Evolutionary conservation across 2,329 filamentous ascomycete genomes (phyloP).

Genomic region (Verticillium albo-atrum): DNA sequence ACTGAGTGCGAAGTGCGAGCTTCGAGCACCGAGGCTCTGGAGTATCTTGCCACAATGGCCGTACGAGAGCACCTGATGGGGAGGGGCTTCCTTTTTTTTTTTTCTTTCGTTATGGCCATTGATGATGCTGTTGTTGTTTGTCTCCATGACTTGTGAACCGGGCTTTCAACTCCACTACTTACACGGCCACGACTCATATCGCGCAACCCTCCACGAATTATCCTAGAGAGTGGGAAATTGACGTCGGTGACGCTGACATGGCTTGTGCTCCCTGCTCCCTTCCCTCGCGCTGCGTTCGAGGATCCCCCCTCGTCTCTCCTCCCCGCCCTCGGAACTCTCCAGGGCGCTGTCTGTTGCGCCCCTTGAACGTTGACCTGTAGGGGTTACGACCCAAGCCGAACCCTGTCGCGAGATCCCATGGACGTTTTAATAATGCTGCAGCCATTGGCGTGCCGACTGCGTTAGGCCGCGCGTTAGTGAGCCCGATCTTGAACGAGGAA

Average conservation of each 20-base stretch:
- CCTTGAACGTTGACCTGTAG: too few relatives aligned
- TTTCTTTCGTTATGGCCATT: too few relatives aligned
- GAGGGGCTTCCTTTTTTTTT: too few relatives aligned
- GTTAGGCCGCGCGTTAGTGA: not conserved
- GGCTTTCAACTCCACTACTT: not conserved
- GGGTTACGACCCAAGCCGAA: not conserved
- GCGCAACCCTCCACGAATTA: not conserved
- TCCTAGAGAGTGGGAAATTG: not conserved
- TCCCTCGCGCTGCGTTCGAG: not conserved
- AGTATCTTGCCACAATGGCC: not conserved
- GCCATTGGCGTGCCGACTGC: not conserved
- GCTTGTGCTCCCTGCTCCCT: conserved; percentile 4
- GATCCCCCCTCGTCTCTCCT: not conserved
- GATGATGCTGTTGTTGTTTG: too few relatives aligned
- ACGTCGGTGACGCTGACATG: not conserved
- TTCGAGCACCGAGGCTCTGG: not conserved
- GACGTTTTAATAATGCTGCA: conserved; percentile 8
- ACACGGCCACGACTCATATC: not conserved
- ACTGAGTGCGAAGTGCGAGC: not conserved
- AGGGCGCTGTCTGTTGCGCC: not conserved
- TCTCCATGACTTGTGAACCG: not conserved
- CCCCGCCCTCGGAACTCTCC: conserved; percentile 8
- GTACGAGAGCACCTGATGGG: too few relatives aligned
- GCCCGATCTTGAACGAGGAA: not conserved
- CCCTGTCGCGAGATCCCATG: conserved; percentile 5